Evolutionary conservation across 2,329 filamentous ascomycete genomes (phyloP).

Genomic region (Lecanosticta acicola): DNA sequence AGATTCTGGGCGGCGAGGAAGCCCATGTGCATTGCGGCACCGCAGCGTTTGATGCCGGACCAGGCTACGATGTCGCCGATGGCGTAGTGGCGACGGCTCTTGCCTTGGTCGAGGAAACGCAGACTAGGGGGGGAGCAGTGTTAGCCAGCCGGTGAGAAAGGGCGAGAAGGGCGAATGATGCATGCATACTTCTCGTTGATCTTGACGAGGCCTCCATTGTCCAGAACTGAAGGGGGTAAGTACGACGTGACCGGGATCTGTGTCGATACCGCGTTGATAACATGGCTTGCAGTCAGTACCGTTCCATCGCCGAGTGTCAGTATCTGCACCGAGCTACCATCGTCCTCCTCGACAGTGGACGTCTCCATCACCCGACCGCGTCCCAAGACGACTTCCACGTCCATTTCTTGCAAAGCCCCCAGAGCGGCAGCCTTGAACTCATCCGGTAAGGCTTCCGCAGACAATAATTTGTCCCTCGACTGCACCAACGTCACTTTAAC

Average conservation of each 20-base stretch:
- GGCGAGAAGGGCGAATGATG: not conserved
- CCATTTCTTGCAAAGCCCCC: slow-evolving; percentile 54
- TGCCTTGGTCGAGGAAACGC: slow-evolving; percentile 50
- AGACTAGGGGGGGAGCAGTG: slow-evolving; percentile 44
- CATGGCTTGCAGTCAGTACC: slow-evolving; percentile 55
- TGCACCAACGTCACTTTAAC: slow-evolving; percentile 68
- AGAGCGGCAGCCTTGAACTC: slow-evolving; percentile 61
- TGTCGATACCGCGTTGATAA: slow-evolving; percentile 65
- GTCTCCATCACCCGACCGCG: slow-evolving; percentile 50
- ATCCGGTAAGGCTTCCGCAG: slow-evolving; percentile 65
- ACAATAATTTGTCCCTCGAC: slow-evolving; percentile 64
- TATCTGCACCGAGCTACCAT: slow-evolving; percentile 39
- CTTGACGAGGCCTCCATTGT: slow-evolving; percentile 60
- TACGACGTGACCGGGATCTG: slow-evolving; percentile 58
- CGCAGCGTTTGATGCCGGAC: slow-evolving; percentile 75
- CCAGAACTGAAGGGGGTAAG: slow-evolving; percentile 54
- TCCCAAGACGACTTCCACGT: slow-evolving; percentile 60
- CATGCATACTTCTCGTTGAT: slow-evolving; percentile 49
- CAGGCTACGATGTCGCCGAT: slow-evolving; percentile 65
- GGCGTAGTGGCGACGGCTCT: slow-evolving; percentile 59
- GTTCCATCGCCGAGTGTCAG: slow-evolving; percentile 58
- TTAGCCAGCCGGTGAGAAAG: too few relatives aligned
- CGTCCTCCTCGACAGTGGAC: slow-evolving; percentile 42
- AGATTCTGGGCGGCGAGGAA: slow-evolving; percentile 62
- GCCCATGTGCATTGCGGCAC: slow-evolving; percentile 69